Base-by-base conservation (phyloP, 495 filamentous ascomycete genomes). In the Penicillium ucsense region DNA sequence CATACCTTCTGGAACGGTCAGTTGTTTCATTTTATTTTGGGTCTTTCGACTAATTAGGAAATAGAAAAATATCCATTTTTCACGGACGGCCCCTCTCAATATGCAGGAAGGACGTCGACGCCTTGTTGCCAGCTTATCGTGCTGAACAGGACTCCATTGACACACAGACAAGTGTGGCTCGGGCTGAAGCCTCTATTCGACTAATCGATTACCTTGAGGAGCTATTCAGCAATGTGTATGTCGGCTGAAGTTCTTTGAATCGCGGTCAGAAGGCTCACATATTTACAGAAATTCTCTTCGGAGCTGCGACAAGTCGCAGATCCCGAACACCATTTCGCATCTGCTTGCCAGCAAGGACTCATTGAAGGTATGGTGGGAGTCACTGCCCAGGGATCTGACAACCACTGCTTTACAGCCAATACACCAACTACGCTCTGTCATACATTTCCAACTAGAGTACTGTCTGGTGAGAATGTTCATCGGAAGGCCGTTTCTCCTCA, bases 1-100 rank as follows among this genome's bases (percentile, higher is more conserved):
- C 56, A 12, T 70, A 67, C 46, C 52, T 57, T 1, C 48, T 71
- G 1, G 67, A 71, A 33, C 64, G 54, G 66, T 68, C 36, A 12
- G 12, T 20, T 20, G 20, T 20, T 20, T 20, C 20, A 20, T 20
- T 20, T 20, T 20, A 20, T 20, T 20, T 10, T 9, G 30, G 2
- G 20, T 6, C 4, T 29, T 3, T 9, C 27, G 8, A 1, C 0
- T 40, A 5, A 9, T 9, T 4, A 3, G 6, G 5, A 40, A 29
- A 20, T 20, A 41, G 39, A 5, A 41, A 41, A 41, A 41, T 41
- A 4, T 41, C 39, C 39, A 41, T 41, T 10, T 41, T 41, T 10
- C 39, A 41, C 27, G 39, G 39, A 3, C 29, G 39, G 4, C 39
- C 39, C 31, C 28, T 41, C 6, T 41, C 39, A n/a, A 30, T 41